Base-by-base conservation (phyloP, 208 protist genomes). In the Blechomonas ayalai region DNA sequence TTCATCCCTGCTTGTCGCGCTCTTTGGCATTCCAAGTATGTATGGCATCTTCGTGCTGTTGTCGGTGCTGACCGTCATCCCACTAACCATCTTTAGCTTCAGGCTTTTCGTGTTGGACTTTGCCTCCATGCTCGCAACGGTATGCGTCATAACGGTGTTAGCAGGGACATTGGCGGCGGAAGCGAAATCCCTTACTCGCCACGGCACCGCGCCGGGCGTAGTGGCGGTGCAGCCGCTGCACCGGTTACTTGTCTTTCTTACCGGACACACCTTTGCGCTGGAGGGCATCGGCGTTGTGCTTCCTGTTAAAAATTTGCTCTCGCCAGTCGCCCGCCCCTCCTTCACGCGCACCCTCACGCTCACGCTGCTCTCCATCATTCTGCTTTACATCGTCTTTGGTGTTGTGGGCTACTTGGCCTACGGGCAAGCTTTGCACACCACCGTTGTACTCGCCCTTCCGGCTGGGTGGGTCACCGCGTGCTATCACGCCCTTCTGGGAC, bases 261-360 rank as follows among this genome's bases (percentile, higher is more conserved):
- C 74, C 3, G 74, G 77, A 2, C 77, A 91, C 59, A 82, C 85
- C 65, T 85, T 87, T 51, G 73, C 77, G 3, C 56, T 91, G 15
- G 77, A 91, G 56, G 82, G 74, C 20, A 83, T 87, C 43, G 71
- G 77, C 13, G 47, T 85, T 2, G 72, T 91, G 13, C 50, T 91
- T 5, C 77, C 82, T 4, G 77, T 91, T 15, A 69, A 91, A 51
- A 87, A 91, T 59, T 84, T 67, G 54, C 35, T 91, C 9, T 43
- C 63, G 15, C 66, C 68, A 9, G 53, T 59, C 35, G 60, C 79
- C 39, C 64, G 63, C 0, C 57, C 42, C 4, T 41, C 38, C 28
- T 87, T 85, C 53, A 18, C 45, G 1, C 45, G 28, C 5, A 40
- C 83, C 23, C 59, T 90, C 22, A 56, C 55, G 35, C 78, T 80